Base-by-base conservation (phyloP, 2,329 filamentous ascomycete genomes). In the Beauveria caledonica region DNA sequence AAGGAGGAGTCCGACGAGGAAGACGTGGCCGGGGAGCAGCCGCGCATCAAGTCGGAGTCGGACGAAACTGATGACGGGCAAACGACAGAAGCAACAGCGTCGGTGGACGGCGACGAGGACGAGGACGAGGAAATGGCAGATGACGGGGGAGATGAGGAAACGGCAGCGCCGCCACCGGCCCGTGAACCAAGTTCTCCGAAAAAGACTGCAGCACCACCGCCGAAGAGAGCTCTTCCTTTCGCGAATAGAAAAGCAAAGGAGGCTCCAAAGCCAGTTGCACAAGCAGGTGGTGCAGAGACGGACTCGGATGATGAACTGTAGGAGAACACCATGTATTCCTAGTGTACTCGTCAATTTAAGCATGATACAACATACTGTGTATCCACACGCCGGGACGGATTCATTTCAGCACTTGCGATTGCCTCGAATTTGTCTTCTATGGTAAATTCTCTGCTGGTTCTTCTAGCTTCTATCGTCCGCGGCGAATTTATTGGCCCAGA, bases 271-370 rank as follows among this genome's bases (percentile, higher is more conserved):
- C 33, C 67, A 19, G 60, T 67, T 64, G 46, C 69, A 63, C 48
- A 68, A 9, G 63, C 64, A 5, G 54, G 56, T 13, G 45, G 60
- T 19, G 60, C 5, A 39, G 80, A 83, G 58, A 81, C 79, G 0
- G 79, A 80, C n/a, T 81, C 80, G 0, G 81, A 83, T 62, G 81
- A 84, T 65, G 82, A 85, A 66, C 64, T 84, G 61, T 84, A 67
- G 19, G 3, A 40, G 17, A 29, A 15, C 15, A 44, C 15, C 15
- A 19, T 49, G 19, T 48, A 57, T 36, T 13, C 15, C 29, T 27
- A 49, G 15, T 23, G 23, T 46, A 45, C 17, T 36, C 5, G 10
- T 56, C 53, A 56, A 48, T 49, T 49, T 29, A 15, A 49, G 44
- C 54, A 45, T 15, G n/a, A 36, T 36, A 15, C 19, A 23, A 23